A percentile compares a stretch with the other conserved stretches of the same genome.
Conservation (phyloP, 345 rosid species). For the Sonneratia alba region DNA sequence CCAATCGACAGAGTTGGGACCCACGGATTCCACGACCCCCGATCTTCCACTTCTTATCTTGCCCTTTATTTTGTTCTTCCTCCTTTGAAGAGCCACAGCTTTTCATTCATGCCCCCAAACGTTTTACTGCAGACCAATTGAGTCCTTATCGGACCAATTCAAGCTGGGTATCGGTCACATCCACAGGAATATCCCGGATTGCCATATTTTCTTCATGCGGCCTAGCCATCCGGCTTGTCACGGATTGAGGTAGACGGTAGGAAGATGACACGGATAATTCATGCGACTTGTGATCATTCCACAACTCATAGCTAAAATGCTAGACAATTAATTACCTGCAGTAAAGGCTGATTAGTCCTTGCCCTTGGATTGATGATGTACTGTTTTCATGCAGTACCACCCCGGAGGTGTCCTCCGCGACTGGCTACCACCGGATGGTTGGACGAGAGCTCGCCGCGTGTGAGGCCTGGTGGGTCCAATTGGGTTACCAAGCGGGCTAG, state of each 20-base stretch:
- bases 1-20: constrained; percentile 50
- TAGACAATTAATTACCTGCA: background rate
- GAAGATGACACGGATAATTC: too few relatives aligned
- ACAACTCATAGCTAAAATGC: background rate
- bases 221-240: too few relatives aligned
- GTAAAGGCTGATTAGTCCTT: background rate
- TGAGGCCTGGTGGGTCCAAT: background rate
- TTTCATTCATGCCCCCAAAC: too few relatives aligned
- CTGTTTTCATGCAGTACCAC: too few relatives aligned
- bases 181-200: too few relatives aligned
- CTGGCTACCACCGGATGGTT: background rate
- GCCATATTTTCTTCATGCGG: too few relatives aligned
- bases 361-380: background rate
- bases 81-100: too few relatives aligned
- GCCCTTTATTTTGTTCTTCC: background rate
- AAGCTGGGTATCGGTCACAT: too few relatives aligned
- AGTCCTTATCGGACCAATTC: too few relatives aligned
- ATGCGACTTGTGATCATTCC: too few relatives aligned
- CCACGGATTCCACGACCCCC: background rate
- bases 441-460: background rate
- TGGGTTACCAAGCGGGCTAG: background rate
- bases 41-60: background rate
- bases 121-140: too few relatives aligned
- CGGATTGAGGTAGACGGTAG: too few relatives aligned
- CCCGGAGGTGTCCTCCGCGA: background rate